Evolutionary conservation across 352 stramenopile species (phyloP).

Genomic region (Pythium plurisporium): DNA sequence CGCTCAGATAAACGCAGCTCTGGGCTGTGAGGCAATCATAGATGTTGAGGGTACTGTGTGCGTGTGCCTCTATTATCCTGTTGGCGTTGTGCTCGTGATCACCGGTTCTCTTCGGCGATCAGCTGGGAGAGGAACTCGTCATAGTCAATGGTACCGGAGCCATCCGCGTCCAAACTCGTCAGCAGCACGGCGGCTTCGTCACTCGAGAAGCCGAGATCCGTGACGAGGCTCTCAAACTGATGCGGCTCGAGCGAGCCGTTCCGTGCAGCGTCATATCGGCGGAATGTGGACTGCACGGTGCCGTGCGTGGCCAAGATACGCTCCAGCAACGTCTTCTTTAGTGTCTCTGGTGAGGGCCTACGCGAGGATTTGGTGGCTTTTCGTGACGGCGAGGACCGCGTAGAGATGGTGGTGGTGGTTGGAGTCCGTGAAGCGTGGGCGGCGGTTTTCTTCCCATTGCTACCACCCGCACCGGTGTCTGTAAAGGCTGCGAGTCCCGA

Average conservation of each 20-base stretch:
- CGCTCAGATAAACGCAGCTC: too few species aligned
- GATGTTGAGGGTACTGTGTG: too few species aligned
- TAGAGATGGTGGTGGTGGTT: too few species aligned
- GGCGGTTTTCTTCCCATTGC: neutral
- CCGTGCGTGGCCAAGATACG: conserved; percentile 36
- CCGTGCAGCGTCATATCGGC: conserved; percentile 41
- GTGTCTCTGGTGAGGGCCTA: neutral
- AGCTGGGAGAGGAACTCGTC: conserved; percentile 32
- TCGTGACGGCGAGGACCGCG: neutral
- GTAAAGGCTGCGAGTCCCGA: conserved; percentile 32
- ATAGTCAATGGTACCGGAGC: conserved; percentile 50
- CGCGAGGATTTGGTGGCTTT: neutral
- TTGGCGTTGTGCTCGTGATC: too few species aligned
- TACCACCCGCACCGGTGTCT: conserved; percentile 6
- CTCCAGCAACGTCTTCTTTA: conserved; percentile 24
- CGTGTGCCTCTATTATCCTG: too few species aligned
- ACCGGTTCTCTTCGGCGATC: too few species aligned
- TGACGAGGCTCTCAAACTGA: conserved; percentile 46
- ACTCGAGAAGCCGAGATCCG: conserved; percentile 20
- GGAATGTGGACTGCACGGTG: conserved; percentile 49
- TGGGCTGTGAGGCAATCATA: too few species aligned
- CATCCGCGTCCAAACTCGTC: conserved; percentile 20
- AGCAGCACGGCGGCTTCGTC: neutral
- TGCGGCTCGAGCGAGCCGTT: conserved; percentile 30
- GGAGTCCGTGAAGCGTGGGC: too few species aligned